A percentile compares a stretch with the other conserved stretches of the same genome.
These are phyloP conservation scores for Trichosporon asahii DNA, from an alignment of 1,284 basidiomycete genomes.

Conservation along the genomic window DNA sequence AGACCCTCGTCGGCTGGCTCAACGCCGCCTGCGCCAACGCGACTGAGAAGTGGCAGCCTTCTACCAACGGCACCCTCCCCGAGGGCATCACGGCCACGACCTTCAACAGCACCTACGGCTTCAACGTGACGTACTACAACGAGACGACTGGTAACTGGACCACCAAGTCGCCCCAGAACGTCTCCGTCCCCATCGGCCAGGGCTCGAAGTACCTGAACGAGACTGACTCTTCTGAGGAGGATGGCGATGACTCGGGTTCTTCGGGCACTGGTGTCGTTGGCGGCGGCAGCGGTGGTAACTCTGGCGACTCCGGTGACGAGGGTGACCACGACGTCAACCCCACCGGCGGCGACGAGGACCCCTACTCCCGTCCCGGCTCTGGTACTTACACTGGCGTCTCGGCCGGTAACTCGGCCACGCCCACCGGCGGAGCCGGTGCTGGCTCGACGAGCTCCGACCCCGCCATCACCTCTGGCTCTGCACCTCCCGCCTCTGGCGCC, in stretches of 20 bases:
- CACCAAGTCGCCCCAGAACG: conserved; percentile 21
- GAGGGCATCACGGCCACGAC: conserved; percentile 36
- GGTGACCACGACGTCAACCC: not conserved
- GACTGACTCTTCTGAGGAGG: not conserved
- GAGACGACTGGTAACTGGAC: conserved; percentile 21
- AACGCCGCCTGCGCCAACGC: conserved; percentile 29
- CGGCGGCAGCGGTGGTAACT: not conserved
- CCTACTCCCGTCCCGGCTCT: not conserved
- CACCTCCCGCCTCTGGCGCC: not conserved
- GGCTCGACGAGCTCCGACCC: not conserved
- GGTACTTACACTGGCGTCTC: not conserved
- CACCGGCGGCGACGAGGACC: not conserved
- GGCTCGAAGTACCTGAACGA: not conserved
- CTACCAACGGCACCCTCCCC: conserved; percentile 41
- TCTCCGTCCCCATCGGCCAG: conserved; percentile 11
- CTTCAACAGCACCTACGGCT: conserved; percentile 37
- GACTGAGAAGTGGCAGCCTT: not conserved
- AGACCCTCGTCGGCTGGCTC: conserved; percentile 30
- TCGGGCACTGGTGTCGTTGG: not conserved
- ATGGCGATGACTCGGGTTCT: not conserved
- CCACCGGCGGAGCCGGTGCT: not conserved
- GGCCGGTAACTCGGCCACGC: not conserved
- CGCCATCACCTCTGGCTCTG: conserved; percentile 1
- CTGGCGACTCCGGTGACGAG: not conserved
- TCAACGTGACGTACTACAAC: conserved; percentile 34